Evolutionary conservation across 2,329 filamentous ascomycete species (phyloP), one percentile per base, ranked within the genome.

Genomic region (Furcasterigmium sp.): DNA sequence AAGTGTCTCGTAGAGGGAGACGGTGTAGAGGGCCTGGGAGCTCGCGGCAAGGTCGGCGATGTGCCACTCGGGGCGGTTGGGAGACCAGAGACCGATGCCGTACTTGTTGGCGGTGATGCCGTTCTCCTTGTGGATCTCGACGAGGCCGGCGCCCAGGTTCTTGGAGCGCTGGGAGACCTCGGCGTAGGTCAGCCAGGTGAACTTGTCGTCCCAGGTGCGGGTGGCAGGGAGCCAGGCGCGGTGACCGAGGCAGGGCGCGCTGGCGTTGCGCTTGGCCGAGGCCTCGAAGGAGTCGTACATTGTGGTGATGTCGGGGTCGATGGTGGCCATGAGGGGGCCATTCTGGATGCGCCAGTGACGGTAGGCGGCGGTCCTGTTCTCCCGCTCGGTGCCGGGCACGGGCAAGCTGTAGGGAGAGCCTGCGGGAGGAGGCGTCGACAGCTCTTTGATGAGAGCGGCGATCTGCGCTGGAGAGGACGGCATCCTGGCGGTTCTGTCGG

Each of bases 1-100:
- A 5, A 98, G 79, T 11, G 91, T 96, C 65, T 97, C 93, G 71
- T 98, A 98, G 40, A 98, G 84, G 5, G 91, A 95, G 43, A 98
- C 90, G 18, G 85, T 87, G 67, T 77, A 97, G 23, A 97, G 79
- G 8, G 85, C 80, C 64, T 97, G 93, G 11, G 90, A 93, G 68
- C 87, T 82, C 60, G 87, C 84, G 30, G 81, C 93, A 58, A 97
- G 70, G 72, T 97, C 91, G 88, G 83, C 79, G 51, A 94, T 82
- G 69, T 93, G 88, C 88, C 88, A 94, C 66, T 94, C 87, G 2
- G 86, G 83, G 50, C 87, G 76, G 64, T 93, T 93, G 61, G 87
- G 85, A 55, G 85, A 89, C 87, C 87, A 93, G 39, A 94, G 62
- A n/a, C 87, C 88, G 50, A 93, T 73, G 42, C 85, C 86, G 58